Base-by-base conservation (phyloP, 768 basidiomycete genomes). In the Naganishia antarctica region DNA sequence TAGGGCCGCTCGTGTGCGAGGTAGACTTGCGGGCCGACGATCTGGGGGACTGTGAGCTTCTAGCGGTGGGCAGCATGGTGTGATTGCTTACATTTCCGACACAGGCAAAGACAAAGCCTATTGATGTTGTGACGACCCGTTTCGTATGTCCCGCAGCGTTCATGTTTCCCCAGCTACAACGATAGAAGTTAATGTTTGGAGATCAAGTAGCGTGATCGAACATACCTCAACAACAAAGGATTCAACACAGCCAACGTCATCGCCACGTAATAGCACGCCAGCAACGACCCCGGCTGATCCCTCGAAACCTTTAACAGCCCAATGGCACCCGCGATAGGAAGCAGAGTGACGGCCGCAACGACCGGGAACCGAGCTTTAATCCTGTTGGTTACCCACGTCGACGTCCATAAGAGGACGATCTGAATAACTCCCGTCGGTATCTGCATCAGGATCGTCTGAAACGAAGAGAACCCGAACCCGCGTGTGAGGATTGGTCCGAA, bases 21-120 rank as follows among this genome's bases (percentile, higher is more conserved):
- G 68, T 74, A 76, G 59, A 74, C 71, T 49, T 74, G 72, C 31
- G 74, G 74, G 21, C 74, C 74, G 62, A 73, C 51, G 51, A 71
- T 68, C 65, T 66, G 31, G 26, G 23, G 8, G 53, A 18, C 4
- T 3, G 40, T 12, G 29, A 25, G 21, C 53, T 23, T 2, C 37
- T 15, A 37, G 21, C 13, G 12, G 23, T 26, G 45, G 21, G 15
- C 16, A 26, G 34, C 25, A 23, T 2, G 31, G 34, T 6, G 15
- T n/a, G 45, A 23, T 16, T 40, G 61, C 65, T 59, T 40, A 68
- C 62, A 60, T 73, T 73, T 18, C 72, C 72, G 26, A 65, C 66
- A 48, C 70, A 67, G 43, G 68, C 65, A 40, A 61, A 46, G 26
- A 62, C 68, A 62, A 72, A 71, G 28, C 67, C 28, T 48, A 64